These are phyloP conservation scores for Bipolaris cookei DNA, from an alignment of 2,329 filamentous ascomycete genomes.

Conservation along the genomic window DNA sequence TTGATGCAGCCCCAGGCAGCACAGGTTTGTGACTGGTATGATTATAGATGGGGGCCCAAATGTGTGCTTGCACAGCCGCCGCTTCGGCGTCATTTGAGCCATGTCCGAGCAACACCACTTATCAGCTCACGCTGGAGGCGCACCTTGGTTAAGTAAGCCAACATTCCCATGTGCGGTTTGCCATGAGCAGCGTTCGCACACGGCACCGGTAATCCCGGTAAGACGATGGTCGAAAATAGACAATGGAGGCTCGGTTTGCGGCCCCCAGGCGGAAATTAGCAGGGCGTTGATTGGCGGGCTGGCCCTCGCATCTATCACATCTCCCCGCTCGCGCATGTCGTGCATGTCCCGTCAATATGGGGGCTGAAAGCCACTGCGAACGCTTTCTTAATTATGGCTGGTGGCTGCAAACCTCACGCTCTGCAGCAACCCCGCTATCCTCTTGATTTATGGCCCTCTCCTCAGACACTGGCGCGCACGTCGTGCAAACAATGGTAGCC, in stretches of 20 bases:
- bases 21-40: conserved; percentile 13
- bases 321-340: conserved; percentile 8
- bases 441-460: conserved; percentile 19
- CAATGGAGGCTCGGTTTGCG: conserved; percentile 19
- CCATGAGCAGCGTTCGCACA: conserved; percentile 6
- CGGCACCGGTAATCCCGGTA: conserved; percentile 5
- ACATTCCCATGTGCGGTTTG: background rate
- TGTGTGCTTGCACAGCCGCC: conserved; percentile 32
- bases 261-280: conserved; percentile 21
- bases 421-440: conserved; percentile 6
- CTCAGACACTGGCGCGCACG: conserved; percentile 5
- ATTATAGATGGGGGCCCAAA: conserved; percentile 11
- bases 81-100: conserved; percentile 2
- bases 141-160: background rate
- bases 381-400: conserved; percentile 19
- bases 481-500: conserved; percentile 25
- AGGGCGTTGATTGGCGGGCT: conserved; percentile 3
- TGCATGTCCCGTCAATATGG: conserved; percentile 30
- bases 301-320: background rate
- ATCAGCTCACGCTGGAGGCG: background rate
- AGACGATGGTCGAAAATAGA: conserved; percentile 3
- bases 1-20: conserved; percentile 27
- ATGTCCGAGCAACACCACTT: background rate
- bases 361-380: conserved; percentile 35
- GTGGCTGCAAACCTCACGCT: conserved; percentile 25